Base-by-base conservation (phyloP, 1,284 basidiomycete species). In the Cystobasidiaceae sp. region DNA sequence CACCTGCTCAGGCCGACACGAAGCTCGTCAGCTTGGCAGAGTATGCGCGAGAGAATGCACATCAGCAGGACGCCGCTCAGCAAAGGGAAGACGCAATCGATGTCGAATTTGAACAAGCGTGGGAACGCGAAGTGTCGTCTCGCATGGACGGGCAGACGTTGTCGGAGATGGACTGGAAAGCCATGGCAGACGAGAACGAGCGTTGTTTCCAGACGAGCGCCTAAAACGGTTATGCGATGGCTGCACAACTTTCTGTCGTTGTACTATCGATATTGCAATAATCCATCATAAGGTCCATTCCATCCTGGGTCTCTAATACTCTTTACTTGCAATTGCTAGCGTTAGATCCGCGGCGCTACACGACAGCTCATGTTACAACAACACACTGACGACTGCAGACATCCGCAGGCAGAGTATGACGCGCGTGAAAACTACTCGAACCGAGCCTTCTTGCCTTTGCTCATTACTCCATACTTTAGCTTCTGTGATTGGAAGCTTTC, bases 61-160 rank as follows among this genome's bases (percentile, higher is more conserved):
- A 48, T 23, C 21, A 43, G 7, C 80, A 80, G 21, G 65, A 61
- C 45, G 23, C 33, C 48, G 27, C 39, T 6, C 23, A 28, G 21
- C 32, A 43, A 19, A 21, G 41, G 6, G 83, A 85, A 72, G 71
- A 82, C 21, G 80, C 85, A 4, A 78, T 90, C 63, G 89, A 92
- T 71, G 86, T 91, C 55, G 90, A 92, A 77, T 94, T 94, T 75
- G 90, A 94, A 72, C 90, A 92, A 71, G 85, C 88, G 70, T 94
- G 91, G 92, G 92, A 94, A 75, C 83, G 85, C 43, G 86, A 85
- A 43, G 88, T 88, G 73, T 88, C 92, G 75, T 87, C 89, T 82
- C 90, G 89, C 73, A 88, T 90, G 73, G 89, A 93, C 70, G 90
- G 92, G 67, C 46, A 70, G 21, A 76, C 77, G 71, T 68, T 68